Evolutionary conservation across 805 yeast genomes (phyloP).

Genomic region (Yamadazyma ubonensis): DNA sequence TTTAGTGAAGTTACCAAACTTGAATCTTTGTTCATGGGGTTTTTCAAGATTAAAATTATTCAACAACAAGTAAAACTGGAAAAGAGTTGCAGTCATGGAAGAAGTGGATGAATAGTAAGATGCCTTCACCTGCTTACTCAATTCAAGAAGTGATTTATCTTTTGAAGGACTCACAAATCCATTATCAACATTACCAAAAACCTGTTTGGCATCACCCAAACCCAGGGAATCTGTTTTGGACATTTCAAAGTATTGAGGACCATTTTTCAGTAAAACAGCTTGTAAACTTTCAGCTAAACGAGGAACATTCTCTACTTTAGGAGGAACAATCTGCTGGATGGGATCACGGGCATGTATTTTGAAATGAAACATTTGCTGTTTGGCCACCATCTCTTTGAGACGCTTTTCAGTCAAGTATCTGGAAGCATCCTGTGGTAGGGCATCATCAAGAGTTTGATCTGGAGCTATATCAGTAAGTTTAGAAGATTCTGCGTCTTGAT

Average conservation of each 20-base stretch:
- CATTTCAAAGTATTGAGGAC: slow-evolving; percentile 78
- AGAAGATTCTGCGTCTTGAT: background rate
- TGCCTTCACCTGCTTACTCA: slow-evolving; percentile 41
- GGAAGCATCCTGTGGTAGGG: slow-evolving; percentile 1
- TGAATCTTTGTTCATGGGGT: slow-evolving; percentile 22
- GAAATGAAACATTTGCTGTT: background rate
- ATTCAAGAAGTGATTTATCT: slow-evolving; percentile 51
- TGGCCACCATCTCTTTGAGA: background rate
- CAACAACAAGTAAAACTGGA: slow-evolving; percentile 71
- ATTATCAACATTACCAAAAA: slow-evolving; percentile 13
- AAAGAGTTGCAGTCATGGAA: slow-evolving; percentile 74
- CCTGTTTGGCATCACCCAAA: slow-evolving; percentile 65
- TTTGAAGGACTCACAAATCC: slow-evolving; percentile 46
- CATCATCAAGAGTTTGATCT: background rate
- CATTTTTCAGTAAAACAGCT: slow-evolving; percentile 71
- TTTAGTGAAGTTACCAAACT: slow-evolving; percentile 43
- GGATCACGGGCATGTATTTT: slow-evolving; percentile 7
- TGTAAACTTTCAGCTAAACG: slow-evolving; percentile 63
- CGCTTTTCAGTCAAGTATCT: slow-evolving; percentile 3
- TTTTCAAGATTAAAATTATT: slow-evolving; percentile 37
- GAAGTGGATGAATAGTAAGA: slow-evolving; percentile 79
- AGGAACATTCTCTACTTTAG: slow-evolving; percentile 44
- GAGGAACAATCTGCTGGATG: slow-evolving; percentile 15
- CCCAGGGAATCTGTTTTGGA: slow-evolving; percentile 34
- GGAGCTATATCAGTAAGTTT: background rate